Evolutionary conservation across 2,329 filamentous ascomycete species (phyloP).

Genomic region (Pseudogymnoascus sp.): DNA sequence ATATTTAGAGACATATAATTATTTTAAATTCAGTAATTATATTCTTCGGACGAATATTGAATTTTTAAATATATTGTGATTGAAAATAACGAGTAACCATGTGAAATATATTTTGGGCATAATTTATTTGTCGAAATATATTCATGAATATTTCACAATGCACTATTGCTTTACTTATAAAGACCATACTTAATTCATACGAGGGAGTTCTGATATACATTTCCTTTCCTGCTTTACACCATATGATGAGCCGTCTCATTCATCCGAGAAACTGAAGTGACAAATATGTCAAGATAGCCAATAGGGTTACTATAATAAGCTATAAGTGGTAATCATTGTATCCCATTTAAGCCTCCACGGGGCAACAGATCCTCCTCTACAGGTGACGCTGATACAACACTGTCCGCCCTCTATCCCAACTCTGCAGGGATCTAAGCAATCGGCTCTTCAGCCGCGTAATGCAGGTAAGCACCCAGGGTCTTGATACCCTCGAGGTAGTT

Average conservation of each 20-base stretch:
- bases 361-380: not conserved
- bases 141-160: not conserved
- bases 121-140: not conserved
- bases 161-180: not conserved
- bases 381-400: not conserved
- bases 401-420: not conserved
- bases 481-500: constrained; percentile 99
- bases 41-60: not conserved
- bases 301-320: not conserved
- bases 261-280: not conserved
- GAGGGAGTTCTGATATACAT: not conserved
- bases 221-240: not conserved
- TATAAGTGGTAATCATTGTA: not conserved
- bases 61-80: not conserved
- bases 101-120: not conserved
- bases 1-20: not conserved
- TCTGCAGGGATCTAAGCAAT: constrained; percentile 29
- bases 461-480: constrained; percentile 86
- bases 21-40: not conserved
- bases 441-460: constrained; percentile 90
- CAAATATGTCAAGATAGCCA: not conserved
- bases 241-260: not conserved
- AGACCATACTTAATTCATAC: not conserved
- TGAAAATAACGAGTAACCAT: not conserved
- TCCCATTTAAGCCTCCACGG: not conserved